These are phyloP conservation scores for Athelia psychrophila DNA, from an alignment of 1,284 basidiomycete genomes.

Conservation along the genomic window DNA sequence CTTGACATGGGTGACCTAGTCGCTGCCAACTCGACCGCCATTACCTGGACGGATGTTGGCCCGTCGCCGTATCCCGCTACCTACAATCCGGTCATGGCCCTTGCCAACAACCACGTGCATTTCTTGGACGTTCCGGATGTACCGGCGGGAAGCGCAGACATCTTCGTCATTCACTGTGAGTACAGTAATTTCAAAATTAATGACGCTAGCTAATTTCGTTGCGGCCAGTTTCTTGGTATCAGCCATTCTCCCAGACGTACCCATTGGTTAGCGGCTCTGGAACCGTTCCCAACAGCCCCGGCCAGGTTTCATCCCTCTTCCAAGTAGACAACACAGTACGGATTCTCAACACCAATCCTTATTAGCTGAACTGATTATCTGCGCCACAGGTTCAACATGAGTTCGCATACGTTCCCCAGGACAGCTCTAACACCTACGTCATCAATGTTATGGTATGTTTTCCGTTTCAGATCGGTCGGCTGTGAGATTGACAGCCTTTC, in stretches of 20 bases:
- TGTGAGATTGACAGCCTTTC: conserved; percentile 4
- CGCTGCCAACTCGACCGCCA: conserved; percentile 50
- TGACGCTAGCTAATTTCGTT: conserved; percentile 1
- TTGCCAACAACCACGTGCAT: conserved; percentile 78
- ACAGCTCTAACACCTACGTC: conserved; percentile 76
- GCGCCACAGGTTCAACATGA: conserved; percentile 65
- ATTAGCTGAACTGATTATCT: not conserved
- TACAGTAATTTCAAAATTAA: conserved; percentile 7
- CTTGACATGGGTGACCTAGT: conserved; percentile 66
- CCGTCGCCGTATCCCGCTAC: conserved; percentile 48
- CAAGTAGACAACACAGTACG: conserved; percentile 43
- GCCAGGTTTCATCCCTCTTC: conserved; percentile 79
- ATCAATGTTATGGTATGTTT: conserved; percentile 65
- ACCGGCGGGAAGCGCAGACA: conserved; percentile 63
- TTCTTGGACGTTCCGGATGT: conserved; percentile 74
- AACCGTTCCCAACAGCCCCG: conserved; percentile 74
- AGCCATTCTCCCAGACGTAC: conserved; percentile 71
- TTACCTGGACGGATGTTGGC: conserved; percentile 63
- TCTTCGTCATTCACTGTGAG: conserved; percentile 89
- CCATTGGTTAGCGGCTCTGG: conserved; percentile 36
- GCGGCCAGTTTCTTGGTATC: conserved; percentile 70
- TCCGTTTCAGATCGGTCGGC: not conserved
- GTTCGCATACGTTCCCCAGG: conserved; percentile 84
- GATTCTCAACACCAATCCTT: no score
- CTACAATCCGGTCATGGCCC: conserved; percentile 72